Evolutionary conservation across 192 early-diverging fungal genomes (phyloP), one percentile per base, ranked within the genome.

Genomic region (Obelidium mucronatum): DNA sequence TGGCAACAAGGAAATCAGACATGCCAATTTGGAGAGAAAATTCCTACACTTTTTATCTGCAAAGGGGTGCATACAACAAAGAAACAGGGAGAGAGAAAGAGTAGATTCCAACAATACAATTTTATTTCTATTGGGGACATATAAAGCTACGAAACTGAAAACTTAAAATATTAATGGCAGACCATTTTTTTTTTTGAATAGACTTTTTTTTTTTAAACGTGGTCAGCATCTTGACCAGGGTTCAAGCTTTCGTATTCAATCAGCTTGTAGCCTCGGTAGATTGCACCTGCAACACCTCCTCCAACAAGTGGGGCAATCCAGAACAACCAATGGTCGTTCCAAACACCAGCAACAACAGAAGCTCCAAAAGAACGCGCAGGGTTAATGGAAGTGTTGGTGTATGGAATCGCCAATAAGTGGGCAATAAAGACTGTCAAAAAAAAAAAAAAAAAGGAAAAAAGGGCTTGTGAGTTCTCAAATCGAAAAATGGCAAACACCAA

Each of bases 311-410:
- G 72, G 5, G 72, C 72, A 30, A 90, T 78, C 90, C 90, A 91
- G 77, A 90, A 92, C 59, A 92, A 78, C 87, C 88, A 91, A 44
- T 91, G 90, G 24, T 82, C 54, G 2, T 42, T 63, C 59, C 87
- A 79, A 15, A 67, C 64, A 15, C 83, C 83, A 30, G 88, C 74
- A 8, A 84, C 84, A 26, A 90, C 70, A 8, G 89, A 83, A 19
- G 87, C 80, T 48, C 80, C 90, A 78, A 91, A 90, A 60, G 85
- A 84, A 63, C 90, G 83, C 24, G 90, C 91, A 19, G 90, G 91
- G 79, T 92, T 92, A 58, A 92, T 77, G 28, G 84, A 83, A n/a
- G 87, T 86, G 52, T 83, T 81, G 35, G 80, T 84, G 75, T 74
- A 82, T 24, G 82, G 82, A 39, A 84, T 78, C 22, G 75, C 67